Evolutionary conservation across 192 early-diverging fungal species (phyloP).

Genomic region (Dissophora ornata): DNA sequence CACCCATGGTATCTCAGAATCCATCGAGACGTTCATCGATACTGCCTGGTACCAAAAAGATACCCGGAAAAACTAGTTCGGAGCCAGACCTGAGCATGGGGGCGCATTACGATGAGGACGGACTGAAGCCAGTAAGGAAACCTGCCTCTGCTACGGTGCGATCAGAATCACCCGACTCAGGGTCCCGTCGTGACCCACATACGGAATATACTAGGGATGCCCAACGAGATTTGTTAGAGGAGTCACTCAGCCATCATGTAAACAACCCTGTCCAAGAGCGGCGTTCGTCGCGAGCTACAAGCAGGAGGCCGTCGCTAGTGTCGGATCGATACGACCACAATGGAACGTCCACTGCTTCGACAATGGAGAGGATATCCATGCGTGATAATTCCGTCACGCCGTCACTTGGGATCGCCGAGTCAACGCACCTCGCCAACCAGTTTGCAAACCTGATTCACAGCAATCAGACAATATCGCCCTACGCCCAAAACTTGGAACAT

Average conservation of each 20-base stretch:
- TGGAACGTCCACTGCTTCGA: not conserved
- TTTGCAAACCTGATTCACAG: slow-evolving; percentile 85
- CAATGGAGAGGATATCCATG: slow-evolving; percentile 21
- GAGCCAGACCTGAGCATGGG: slow-evolving; percentile 26
- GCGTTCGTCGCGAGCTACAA: not conserved
- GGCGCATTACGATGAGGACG: slow-evolving; percentile 28
- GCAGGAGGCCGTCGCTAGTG: slow-evolving; percentile 38
- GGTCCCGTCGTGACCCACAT: slow-evolving; percentile 41
- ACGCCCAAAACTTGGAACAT: slow-evolving; percentile 83
- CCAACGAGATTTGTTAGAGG: slow-evolving; percentile 32
- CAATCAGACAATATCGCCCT: slow-evolving; percentile 90
- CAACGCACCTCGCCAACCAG: slow-evolving; percentile 87
- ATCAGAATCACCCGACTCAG: slow-evolving; percentile 45
- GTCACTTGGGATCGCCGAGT: slow-evolving; percentile 35
- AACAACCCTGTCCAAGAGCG: slow-evolving; percentile 4
- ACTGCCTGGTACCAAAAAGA: slow-evolving; percentile 23
- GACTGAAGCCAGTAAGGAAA: slow-evolving; percentile 21
- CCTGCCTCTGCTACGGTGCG: slow-evolving; percentile 52
- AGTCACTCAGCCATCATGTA: slow-evolving; percentile 36
- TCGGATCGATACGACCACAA: slow-evolving; percentile 8
- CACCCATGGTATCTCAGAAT: slow-evolving; percentile 26
- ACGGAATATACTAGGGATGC: slow-evolving; percentile 38
- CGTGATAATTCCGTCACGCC: slow-evolving; percentile 9
- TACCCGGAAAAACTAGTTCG: slow-evolving; percentile 30
- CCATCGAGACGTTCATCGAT: slow-evolving; percentile 40